Conservation (phyloP, 495 filamentous ascomycete genomes). For the Podospora pseudopauciseta region DNA sequence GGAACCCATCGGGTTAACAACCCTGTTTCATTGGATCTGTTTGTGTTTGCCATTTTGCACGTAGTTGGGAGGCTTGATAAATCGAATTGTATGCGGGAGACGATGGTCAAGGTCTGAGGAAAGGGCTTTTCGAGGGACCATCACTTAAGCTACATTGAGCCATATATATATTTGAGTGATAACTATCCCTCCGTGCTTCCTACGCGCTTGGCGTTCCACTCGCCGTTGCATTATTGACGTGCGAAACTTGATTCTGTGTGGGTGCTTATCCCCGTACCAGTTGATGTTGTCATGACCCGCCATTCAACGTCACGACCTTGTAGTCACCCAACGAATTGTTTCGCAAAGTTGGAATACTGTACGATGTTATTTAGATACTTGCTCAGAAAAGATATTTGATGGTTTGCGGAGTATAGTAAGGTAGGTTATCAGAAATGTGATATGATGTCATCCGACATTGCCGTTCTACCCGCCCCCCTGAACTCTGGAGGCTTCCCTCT, state of each 20-base stretch:
- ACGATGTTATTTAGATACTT: neutral
- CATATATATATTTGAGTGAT: neutral
- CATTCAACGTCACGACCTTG: neutral
- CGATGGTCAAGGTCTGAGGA: too few species aligned
- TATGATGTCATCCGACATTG: neutral
- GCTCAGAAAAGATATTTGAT: neutral
- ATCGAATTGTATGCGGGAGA: too few species aligned
- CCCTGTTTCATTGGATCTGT: constrained; percentile 17
- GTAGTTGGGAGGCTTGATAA: too few species aligned
- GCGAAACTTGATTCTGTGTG: neutral
- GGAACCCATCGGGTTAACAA: constrained; percentile 32
- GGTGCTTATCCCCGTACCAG: neutral
- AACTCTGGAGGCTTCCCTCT: neutral
- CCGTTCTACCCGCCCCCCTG: neutral
- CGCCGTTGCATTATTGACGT: neutral
- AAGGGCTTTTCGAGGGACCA: too few species aligned
- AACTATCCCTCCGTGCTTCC: neutral
- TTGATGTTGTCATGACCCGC: neutral
- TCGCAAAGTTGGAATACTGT: neutral
- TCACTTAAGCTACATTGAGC: too few species aligned
- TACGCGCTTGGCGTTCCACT: neutral
- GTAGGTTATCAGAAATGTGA: neutral
- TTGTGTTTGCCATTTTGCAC: neutral
- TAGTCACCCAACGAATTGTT: neutral
- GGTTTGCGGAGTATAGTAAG: neutral